These are phyloP conservation scores for Fusarium compactum DNA, from an alignment of 2,329 filamentous ascomycete species.

Conservation along the genomic window DNA sequence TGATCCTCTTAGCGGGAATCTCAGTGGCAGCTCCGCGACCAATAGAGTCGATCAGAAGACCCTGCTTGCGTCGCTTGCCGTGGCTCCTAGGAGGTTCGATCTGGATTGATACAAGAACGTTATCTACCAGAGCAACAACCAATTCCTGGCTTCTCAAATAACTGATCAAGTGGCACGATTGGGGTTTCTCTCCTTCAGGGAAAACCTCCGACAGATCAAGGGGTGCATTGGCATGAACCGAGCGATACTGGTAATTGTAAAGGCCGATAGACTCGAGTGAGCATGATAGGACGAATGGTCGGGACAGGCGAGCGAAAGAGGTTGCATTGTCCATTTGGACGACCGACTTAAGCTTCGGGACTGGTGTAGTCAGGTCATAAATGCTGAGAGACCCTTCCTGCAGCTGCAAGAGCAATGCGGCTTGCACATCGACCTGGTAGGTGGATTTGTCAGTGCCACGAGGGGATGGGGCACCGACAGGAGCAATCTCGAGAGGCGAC, in stretches of 20 bases:
- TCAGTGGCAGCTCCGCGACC: conserved; percentile 69
- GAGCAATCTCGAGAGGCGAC: conserved; percentile 56
- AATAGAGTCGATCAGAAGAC: conserved; percentile 79
- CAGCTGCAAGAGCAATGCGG: conserved; percentile 73
- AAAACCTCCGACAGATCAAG: conserved; percentile 59
- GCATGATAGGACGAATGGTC: conserved; percentile 73
- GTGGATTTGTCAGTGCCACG: conserved; percentile 33
- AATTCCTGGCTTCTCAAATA: conserved; percentile 76
- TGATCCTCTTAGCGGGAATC: conserved; percentile 51
- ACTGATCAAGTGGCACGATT: conserved; percentile 62
- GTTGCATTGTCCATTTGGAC: conserved; percentile 64
- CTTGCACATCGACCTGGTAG: conserved; percentile 71
- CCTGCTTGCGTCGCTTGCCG: conserved; percentile 68
- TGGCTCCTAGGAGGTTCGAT: conserved; percentile 70
- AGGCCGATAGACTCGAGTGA: conserved; percentile 68
- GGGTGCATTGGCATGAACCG: conserved; percentile 64
- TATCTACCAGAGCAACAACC: conserved; percentile 72
- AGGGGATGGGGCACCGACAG: conserved; percentile 48
- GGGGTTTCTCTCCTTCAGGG: conserved; percentile 52
- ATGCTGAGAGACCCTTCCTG: conserved; percentile 65
- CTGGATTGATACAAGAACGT: conserved; percentile 75
- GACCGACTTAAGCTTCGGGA: conserved; percentile 70
- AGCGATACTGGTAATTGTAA: conserved; percentile 77
- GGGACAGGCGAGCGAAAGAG: conserved; percentile 76
- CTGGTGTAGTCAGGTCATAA: conserved; percentile 72